Base-by-base conservation (phyloP, 345 rosid genomes). In the Mallotus nudiflorus region DNA sequence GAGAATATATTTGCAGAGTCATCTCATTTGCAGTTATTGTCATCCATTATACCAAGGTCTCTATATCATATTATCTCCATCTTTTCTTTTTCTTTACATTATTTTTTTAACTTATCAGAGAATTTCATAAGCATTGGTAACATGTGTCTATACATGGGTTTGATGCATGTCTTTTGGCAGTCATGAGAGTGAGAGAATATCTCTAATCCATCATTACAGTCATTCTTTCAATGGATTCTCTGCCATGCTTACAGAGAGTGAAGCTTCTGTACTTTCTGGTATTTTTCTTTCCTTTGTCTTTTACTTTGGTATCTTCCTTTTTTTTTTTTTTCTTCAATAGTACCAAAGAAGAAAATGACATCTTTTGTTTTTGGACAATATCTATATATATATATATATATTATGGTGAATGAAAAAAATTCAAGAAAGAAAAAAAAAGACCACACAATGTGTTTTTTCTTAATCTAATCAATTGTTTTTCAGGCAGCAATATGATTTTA, bases 201-300 rank as follows among this genome's bases (percentile, higher is more conserved):
- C 73, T 28, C 55, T 82, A 57, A 72, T 83, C 68, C 90, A 84
- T 73, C 88, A 83, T 69, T 89, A 88, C 62, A 60, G 56, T 29
- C 89, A 88, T 79, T 87, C 91, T 53, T 87, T 91, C 42, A 85
- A 70, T 59, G 96, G 97, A 10, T 91, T 91, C 86, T 89, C 96
- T 37, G 93, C 89, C 70, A 75, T 86, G 88, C 97, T 89, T 16
- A 91, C 90, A 0, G 72, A 80, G 33, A 73, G 70, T 45, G 93
- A 91, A 83, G 96, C 96, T 50, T 86, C 91, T 60, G 46, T 39
- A 10, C 67, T 89, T 65, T 79, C 93, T 66, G 81, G 97, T 89
- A 81, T n/a, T 39, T 18, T 0, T 25, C 14, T 40, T 42, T 3
- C 28, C 27, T 18, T 35, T 3, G 8, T 9, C 9, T 28, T 68